phyloP scores from a whole-genome alignment of 139 green algal genomes.

The Tetraselmis chui region DNA sequence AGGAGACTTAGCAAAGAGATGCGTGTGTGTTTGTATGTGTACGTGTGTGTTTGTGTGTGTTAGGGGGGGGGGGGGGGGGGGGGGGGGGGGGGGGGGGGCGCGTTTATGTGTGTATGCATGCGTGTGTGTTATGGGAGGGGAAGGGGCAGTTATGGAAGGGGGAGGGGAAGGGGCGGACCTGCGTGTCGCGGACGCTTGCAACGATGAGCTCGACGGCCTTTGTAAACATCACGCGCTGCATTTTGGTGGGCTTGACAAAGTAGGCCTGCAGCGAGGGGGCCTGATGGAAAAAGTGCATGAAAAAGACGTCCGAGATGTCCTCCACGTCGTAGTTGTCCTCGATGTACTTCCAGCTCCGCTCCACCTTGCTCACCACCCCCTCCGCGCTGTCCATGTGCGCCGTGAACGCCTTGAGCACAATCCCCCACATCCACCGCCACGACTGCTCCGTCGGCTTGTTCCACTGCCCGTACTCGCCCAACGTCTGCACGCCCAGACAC shows the following conservation, averaged over 20 bases:
- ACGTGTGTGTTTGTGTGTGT: too few species aligned
- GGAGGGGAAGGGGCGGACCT: too few species aligned
- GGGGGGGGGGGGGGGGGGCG: too few species aligned
- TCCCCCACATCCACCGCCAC: not conserved
- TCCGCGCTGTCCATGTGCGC: not conserved
- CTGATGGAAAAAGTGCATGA: not conserved
- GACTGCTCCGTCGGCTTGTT: not conserved
- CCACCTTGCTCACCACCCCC: not conserved
- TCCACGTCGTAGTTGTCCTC: not conserved
- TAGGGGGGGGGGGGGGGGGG: too few species aligned
- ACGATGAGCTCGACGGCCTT: not conserved
- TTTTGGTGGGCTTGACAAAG: not conserved
- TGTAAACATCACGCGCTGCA: not conserved
- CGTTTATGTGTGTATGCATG: too few species aligned
- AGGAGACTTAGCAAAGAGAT: too few species aligned
- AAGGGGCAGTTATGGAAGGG: too few species aligned
- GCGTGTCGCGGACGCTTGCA: not conserved
- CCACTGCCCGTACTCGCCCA: not conserved
- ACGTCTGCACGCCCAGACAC: too few species aligned
- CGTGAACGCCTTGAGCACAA: not conserved
- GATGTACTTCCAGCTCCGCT: not conserved
- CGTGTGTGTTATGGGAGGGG: too few species aligned
- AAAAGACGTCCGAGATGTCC: not conserved
- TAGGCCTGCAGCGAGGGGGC: not conserved
- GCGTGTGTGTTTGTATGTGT: too few species aligned